A percentile compares a stretch with the other conserved stretches of the same genome.
Conservation (phyloP, 2,329 filamentous ascomycete genomes). For the Penicillium sp. region DNA sequence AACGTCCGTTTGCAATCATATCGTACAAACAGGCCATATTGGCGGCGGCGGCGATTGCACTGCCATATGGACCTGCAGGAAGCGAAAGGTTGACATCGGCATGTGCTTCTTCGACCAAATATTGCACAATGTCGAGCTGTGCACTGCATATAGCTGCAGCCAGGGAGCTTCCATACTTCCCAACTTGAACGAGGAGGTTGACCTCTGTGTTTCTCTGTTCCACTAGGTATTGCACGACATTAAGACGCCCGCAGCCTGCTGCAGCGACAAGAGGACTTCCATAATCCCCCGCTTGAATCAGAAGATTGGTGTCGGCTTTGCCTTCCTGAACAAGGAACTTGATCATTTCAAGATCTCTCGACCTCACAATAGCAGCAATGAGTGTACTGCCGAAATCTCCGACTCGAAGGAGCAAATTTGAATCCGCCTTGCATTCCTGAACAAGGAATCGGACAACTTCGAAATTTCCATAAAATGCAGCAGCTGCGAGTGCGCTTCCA, state of each 20-base stretch:
- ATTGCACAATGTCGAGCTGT: not conserved
- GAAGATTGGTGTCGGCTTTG: constrained; percentile 4
- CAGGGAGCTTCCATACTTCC: not conserved
- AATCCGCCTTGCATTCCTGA: constrained; percentile 5
- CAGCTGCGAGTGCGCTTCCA: constrained; percentile 3
- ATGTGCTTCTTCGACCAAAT: not conserved
- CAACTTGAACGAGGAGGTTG: not conserved
- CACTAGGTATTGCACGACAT: not conserved
- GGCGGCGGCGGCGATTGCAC: too few species aligned
- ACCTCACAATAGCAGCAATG: not conserved
- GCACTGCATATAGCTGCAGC: not conserved
- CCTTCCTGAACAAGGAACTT: constrained; percentile 3
- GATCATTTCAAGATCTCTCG: not conserved
- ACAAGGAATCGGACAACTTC: constrained; percentile 6
- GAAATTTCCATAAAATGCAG: not conserved
- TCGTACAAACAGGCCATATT: too few species aligned
- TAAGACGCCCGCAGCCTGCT: not conserved
- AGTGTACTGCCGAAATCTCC: constrained; percentile 6
- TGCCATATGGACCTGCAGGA: too few species aligned
- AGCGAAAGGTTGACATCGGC: too few species aligned
- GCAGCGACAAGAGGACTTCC: not conserved
- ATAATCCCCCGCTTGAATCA: not conserved
- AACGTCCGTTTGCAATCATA: too few species aligned
- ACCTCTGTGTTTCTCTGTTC: not conserved
- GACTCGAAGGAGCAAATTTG: not conserved